Evolutionary conservation across 495 filamentous ascomycete species (phyloP).

Genomic region (Penicillium robsamsonii): DNA sequence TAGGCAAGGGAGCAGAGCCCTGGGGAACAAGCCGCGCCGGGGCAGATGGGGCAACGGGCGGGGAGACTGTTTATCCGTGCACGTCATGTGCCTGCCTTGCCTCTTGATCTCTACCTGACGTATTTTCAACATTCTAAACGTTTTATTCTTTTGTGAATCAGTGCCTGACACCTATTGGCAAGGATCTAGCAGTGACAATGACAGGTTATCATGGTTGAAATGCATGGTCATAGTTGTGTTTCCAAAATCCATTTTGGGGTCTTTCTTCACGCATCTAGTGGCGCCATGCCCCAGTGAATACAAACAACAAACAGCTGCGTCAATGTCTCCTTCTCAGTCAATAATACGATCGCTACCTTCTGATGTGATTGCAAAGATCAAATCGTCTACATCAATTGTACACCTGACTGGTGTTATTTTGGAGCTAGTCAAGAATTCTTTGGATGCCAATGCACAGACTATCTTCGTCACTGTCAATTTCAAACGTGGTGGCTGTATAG

Average conservation of each 20-base stretch:
- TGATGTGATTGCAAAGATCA: slow-evolving; percentile 80
- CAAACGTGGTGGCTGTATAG: slow-evolving; percentile 68
- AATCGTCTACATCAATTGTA: slow-evolving; percentile 76
- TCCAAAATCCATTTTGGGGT: neutral
- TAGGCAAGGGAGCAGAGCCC: slow-evolving; percentile 6
- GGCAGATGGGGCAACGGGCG: slow-evolving; percentile 16
- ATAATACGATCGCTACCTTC: slow-evolving; percentile 68
- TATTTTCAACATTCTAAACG: neutral
- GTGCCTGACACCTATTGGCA: neutral
- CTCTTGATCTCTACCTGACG: slow-evolving; percentile 10
- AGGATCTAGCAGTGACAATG: neutral
- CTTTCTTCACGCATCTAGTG: neutral
- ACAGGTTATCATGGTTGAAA: neutral
- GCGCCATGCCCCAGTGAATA: neutral
- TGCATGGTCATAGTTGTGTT: neutral
- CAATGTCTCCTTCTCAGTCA: slow-evolving; percentile 25
- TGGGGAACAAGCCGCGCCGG: slow-evolving; percentile 14
- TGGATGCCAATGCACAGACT: slow-evolving; percentile 75
- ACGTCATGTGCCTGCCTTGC: slow-evolving; percentile 30
- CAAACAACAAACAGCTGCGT: neutral
- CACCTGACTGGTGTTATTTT: slow-evolving; percentile 69
- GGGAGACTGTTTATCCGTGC: slow-evolving; percentile 32
- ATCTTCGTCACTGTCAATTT: slow-evolving; percentile 75
- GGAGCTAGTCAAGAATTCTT: slow-evolving; percentile 78
- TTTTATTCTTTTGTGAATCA: neutral